phyloP scores from a whole-genome alignment of 768 basidiomycete species.

The Lyophyllum atratum region DNA sequence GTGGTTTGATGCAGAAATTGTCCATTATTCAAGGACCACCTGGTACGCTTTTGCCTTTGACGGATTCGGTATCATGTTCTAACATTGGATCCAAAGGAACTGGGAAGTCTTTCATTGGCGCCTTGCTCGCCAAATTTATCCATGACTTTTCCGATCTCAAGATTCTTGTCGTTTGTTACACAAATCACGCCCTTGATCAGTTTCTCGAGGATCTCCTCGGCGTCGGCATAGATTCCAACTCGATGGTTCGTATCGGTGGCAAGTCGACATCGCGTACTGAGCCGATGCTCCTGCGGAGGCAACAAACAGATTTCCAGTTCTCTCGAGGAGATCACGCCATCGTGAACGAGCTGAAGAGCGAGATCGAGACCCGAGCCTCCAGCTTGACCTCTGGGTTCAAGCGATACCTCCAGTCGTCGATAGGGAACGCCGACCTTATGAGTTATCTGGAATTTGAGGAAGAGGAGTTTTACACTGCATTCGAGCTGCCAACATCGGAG shows the following conservation, averaged over 20 bases:
- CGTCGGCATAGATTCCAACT: slow-evolving; percentile 52
- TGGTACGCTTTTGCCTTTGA: slow-evolving; percentile 39
- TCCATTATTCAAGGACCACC: slow-evolving; percentile 74
- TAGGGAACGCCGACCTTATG: neutral
- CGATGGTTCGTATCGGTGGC: slow-evolving; percentile 60
- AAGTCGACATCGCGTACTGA: slow-evolving; percentile 53
- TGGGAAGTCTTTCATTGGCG: slow-evolving; percentile 75
- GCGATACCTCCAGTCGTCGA: neutral
- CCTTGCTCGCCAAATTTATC: slow-evolving; percentile 61
- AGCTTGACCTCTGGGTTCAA: neutral
- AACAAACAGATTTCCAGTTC: slow-evolving; percentile 26
- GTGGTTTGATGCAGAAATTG: slow-evolving; percentile 56
- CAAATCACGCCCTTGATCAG: slow-evolving; percentile 75
- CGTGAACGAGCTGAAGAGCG: slow-evolving; percentile 41
- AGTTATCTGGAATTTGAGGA: slow-evolving; percentile 9
- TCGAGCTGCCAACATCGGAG: neutral
- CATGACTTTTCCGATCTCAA: slow-evolving; percentile 46
- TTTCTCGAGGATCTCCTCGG: slow-evolving; percentile 64
- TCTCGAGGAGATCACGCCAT: slow-evolving; percentile 37
- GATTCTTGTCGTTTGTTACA: slow-evolving; percentile 73
- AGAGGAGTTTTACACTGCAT: neutral
- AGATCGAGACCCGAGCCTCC: slow-evolving; percentile 7
- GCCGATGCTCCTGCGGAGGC: slow-evolving; percentile 43
- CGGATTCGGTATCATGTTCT: neutral
- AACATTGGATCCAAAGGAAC: slow-evolving; percentile 47